Base-by-base conservation (phyloP, 2,329 filamentous ascomycete species). In the Monilinia aucupariae region DNA sequence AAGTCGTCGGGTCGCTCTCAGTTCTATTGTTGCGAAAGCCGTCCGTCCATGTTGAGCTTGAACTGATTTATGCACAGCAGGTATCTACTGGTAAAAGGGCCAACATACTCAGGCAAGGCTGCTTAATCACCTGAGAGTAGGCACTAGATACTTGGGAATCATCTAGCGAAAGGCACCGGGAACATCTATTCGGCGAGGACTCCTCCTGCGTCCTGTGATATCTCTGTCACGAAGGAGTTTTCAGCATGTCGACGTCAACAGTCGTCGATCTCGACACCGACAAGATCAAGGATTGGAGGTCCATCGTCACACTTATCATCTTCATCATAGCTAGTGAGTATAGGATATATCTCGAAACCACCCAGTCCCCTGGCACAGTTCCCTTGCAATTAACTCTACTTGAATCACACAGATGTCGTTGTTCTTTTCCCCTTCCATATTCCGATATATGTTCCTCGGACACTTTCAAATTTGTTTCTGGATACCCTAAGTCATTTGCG, bases 341-440 rank as follows among this genome's bases (percentile, higher is more conserved):
- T 43, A 49, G 27, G 41, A 17, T 17, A 17, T 49, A 48, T 27
- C 34, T n/a, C n/a, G n/a, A n/a, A n/a, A n/a, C n/a, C n/a, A n/a
- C n/a, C n/a, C n/a, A n/a, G n/a, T n/a, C n/a, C n/a, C n/a, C n/a
- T 37, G 15, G 17, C n/a, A 34, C 1, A 58, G 30, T 12, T n/a
- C 15, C 41, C 17, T 10, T 39, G 39, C 52, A n/a, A 52, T 64
- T 65, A 32, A 61, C 41, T 61, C 17, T 53, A 27, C 25, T 25
- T 20, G 61, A 32, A 58, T 64, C 27, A 8, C 49, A 17, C 68
- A 90, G 87, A 91, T 74, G 76, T 89, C 56, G 78, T 85, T 49
- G 88, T 90, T 0, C 78, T 90, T 15, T 89, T 88, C 64, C 87
- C 87, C 0, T 89, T 88, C 66, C 79, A 85, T 63, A 76, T 90